Conservation (phyloP, 108 stramenopile genomes). For the Cyclotella choctawhatcheeana region DNA sequence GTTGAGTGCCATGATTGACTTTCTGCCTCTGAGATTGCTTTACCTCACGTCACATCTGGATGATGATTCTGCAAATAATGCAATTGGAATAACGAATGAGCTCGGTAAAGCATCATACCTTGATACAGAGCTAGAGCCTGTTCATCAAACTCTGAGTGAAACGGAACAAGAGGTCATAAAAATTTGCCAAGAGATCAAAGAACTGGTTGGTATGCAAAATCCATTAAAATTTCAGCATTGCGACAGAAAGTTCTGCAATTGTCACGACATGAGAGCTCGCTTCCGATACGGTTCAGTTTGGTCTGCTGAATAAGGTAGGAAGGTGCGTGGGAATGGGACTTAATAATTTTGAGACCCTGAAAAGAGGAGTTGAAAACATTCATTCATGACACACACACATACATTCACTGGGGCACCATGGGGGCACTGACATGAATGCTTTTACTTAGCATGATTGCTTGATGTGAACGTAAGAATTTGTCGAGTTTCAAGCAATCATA, state of each 20-base stretch:
- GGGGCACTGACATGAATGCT: too few relatives aligned
- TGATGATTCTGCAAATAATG: conserved; percentile 25
- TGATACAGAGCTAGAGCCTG: conserved; percentile 70
- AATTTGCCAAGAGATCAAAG: conserved; percentile 58
- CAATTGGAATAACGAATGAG: background rate
- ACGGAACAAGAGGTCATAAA: conserved; percentile 57
- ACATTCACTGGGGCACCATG: too few relatives aligned
- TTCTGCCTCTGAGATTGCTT: conserved; percentile 71
- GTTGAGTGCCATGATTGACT: conserved; percentile 44
- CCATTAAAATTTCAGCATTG: conserved; percentile 76
- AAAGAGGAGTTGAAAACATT: too few relatives aligned
- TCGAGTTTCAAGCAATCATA: too few relatives aligned
- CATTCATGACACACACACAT: too few relatives aligned
- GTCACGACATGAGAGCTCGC: conserved; percentile 69
- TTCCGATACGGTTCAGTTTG: conserved; percentile 75
- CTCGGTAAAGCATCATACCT: conserved; percentile 63
- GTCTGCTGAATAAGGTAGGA: conserved; percentile 7
- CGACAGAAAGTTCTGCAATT: conserved; percentile 84
- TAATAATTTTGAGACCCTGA: too few relatives aligned
- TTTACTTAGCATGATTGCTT: too few relatives aligned
- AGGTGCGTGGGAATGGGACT: too few relatives aligned
- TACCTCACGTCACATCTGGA: conserved; percentile 69
- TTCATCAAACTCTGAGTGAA: conserved; percentile 55
- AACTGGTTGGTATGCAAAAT: conserved; percentile 69
- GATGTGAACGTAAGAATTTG: too few relatives aligned